Conservation (phyloP, 805 yeast species). For the Lipomyces sp. region DNA sequence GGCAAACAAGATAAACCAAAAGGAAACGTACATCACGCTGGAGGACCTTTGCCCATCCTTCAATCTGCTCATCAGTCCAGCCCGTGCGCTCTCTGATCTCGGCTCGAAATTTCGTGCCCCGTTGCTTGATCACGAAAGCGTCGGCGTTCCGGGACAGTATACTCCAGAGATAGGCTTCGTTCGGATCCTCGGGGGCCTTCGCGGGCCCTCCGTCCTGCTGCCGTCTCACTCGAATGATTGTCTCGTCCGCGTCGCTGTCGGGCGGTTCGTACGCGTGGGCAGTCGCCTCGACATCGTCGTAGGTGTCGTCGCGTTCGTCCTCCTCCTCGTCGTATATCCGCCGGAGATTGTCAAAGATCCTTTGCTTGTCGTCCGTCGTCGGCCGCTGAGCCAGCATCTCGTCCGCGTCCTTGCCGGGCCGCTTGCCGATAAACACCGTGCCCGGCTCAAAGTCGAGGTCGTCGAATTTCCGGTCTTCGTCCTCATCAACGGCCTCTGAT, state of each 20-base stretch:
- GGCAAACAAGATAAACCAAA: neutral
- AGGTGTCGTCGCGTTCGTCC: constrained; percentile 32
- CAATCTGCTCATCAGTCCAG: constrained; percentile 89
- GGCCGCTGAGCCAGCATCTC: constrained; percentile 8
- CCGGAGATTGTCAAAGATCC: constrained; percentile 18
- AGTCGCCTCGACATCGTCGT: constrained; percentile 38
- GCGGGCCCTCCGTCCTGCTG: constrained; percentile 39
- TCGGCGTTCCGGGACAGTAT: constrained; percentile 51
- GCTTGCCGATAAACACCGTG: constrained; percentile 13
- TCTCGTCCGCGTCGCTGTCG: neutral
- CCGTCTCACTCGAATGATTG: neutral
- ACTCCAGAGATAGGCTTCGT: constrained; percentile 56
- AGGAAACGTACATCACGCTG: constrained; percentile 50
- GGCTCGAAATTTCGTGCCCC: constrained; percentile 46
- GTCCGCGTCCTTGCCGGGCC: constrained; percentile 12
- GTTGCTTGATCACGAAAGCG: constrained; percentile 46
- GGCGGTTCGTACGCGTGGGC: constrained; percentile 23
- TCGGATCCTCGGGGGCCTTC: constrained; percentile 30
- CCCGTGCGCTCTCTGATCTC: constrained; percentile 31
- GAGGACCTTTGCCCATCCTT: constrained; percentile 86
- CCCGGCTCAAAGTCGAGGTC: constrained; percentile 25
- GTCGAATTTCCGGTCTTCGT: constrained; percentile 10
- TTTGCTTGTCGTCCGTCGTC: constrained; percentile 16
- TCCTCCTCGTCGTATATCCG: constrained; percentile 30
- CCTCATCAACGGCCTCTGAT: neutral